These are phyloP conservation scores for Rhodamnia rubescens DNA, from an alignment of 345 rosid genomes.

Conservation along the genomic window DNA sequence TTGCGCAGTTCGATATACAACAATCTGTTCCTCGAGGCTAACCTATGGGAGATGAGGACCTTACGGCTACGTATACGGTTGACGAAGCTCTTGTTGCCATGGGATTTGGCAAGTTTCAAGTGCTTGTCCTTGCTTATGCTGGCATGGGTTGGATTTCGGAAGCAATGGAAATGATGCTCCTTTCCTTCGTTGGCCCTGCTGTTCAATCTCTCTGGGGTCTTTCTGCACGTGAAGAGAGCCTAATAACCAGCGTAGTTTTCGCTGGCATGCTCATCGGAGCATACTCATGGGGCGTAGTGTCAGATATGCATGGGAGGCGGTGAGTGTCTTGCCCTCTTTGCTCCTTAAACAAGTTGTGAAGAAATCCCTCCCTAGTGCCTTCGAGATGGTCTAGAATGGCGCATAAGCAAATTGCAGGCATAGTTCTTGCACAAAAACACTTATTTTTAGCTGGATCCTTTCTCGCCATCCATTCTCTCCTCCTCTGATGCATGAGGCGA, in stretches of 20 bases:
- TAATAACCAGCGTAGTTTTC: constrained; percentile 68
- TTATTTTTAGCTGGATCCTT: no score
- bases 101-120: constrained; percentile 87
- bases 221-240: constrained; percentile 58
- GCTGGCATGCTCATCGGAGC: constrained; percentile 88
- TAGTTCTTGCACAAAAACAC: background rate
- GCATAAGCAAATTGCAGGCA: background rate
- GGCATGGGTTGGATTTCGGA: constrained; percentile 92
- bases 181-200: constrained; percentile 79
- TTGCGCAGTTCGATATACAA: background rate
- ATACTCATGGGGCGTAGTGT: constrained; percentile 79
- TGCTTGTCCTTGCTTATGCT: constrained; percentile 60
- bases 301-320: constrained; percentile 87
- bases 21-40: background rate
- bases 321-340: constrained; percentile 1
- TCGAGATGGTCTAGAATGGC: background rate
- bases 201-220: constrained; percentile 66
- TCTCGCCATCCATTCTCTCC: no score
- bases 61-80: constrained; percentile 30
- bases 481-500: no score
- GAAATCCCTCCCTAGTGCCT: background rate
- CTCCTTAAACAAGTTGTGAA: background rate
- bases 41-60: constrained; percentile 24
- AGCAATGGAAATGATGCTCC: constrained; percentile 98
- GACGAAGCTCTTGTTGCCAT: constrained; percentile 73